phyloP scores from a whole-genome alignment of 345 rosid species.

The Melaleuca alternifolia region DNA sequence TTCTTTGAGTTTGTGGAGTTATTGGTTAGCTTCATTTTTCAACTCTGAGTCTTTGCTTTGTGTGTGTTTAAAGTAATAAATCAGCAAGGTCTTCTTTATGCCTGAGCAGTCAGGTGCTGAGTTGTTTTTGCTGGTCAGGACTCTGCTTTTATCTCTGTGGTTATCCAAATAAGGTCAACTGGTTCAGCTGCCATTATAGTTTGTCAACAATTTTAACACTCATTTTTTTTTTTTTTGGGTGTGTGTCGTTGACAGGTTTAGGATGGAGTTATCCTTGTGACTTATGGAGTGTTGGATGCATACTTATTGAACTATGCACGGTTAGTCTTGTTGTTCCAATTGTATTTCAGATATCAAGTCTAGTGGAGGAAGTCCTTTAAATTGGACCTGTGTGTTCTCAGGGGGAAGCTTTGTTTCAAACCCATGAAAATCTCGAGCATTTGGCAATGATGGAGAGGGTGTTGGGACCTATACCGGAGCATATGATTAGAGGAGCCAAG shows the following conservation, averaged over 20 bases:
- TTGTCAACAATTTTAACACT: neutral
- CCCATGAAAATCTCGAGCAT: slow-evolving; percentile 66
- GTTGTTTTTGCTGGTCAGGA: neutral
- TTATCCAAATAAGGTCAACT: neutral
- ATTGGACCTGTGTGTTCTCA: neutral
- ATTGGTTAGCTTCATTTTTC: neutral
- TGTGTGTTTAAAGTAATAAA: neutral
- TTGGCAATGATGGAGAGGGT: slow-evolving; percentile 76
- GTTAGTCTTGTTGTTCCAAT: slow-evolving; percentile 5
- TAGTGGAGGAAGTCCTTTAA: neutral
- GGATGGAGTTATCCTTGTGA: slow-evolving; percentile 70
- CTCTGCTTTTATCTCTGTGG: neutral
- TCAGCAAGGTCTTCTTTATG: neutral
- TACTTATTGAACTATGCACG: slow-evolving; percentile 62
- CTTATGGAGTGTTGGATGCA: slow-evolving; percentile 66
- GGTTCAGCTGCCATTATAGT: neutral
- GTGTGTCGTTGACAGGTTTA: slow-evolving; percentile 30
- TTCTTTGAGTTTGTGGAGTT: neutral
- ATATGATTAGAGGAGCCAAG: slow-evolving; percentile 47
- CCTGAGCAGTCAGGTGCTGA: neutral
- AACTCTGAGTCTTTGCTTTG: neutral
- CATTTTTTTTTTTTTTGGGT: neutral
- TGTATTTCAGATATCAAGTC: neutral
- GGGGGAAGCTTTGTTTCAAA: slow-evolving; percentile 76
- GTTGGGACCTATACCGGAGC: slow-evolving; percentile 55